Evolutionary conservation across 148 eudicot species (phyloP), one percentile per base, ranked within the genome.

Genomic region (Hydrangea macrophylla): DNA sequence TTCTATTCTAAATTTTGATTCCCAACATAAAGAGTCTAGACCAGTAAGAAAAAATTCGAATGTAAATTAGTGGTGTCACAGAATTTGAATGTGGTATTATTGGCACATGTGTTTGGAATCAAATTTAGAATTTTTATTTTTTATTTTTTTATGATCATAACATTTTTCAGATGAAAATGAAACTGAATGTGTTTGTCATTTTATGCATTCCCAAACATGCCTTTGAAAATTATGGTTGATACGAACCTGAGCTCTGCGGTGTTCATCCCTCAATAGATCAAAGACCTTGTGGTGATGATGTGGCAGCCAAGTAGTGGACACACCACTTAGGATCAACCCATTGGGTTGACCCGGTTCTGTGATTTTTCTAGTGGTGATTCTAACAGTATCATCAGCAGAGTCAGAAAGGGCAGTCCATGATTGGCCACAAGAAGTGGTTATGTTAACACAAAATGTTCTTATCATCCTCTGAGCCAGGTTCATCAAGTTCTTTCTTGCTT

Each of bases 321-420:
- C 99, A 17, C 92, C 97, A 31, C 80, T 73, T n/a, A 95, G 85
- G 40, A 95, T 84, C 18, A 91, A 51, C 6, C 99, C 99, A 58
- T 58, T 85, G 17, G 96, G 97, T 44, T 95, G 96, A 9, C 97
- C 97, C 6, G 92, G 86, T 44, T 91, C 97, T 0, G 80, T 78
- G 39, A 80, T 81, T 48, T 85, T 89, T 74, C 97, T 80, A 3
- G 97, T 87, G 5, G 92, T 89, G 15, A 95, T 91, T 67, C 99
- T 70, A 1, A 95, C 84, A 1, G 99, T 95, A 60, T 89, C 88
- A 10, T 95, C 93, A 0, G 82, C 53, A 0, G 87, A 83, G 39
- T 95, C 97, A 13, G 99, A 85, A 45, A 95, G 79, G 6, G 96
- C 84, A 0, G 97, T 91, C 99, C 99, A 95, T 28, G 99, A 87